Conservation (phyloP, 2,329 filamentous ascomycete genomes). For the Knufia fluminis region DNA sequence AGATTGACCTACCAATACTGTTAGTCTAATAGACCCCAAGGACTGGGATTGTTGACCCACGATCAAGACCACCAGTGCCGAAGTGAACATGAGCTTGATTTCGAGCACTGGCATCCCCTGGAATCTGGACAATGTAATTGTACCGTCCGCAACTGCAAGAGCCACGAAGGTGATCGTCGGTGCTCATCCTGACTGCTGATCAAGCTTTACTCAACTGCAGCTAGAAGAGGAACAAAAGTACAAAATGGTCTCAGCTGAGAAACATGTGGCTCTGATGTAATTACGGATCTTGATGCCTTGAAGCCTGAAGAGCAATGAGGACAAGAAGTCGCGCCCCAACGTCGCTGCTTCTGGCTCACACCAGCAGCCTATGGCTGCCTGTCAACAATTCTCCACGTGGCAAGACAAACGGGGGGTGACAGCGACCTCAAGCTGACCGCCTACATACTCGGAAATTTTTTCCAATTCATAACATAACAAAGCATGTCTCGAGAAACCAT, state of each 20-base stretch:
- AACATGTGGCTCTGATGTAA: no score
- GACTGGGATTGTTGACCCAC: constrained; percentile 44
- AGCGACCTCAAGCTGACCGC: no score
- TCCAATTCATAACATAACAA: no score
- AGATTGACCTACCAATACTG: constrained; percentile 43
- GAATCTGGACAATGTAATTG: constrained; percentile 65
- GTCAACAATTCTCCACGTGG: not conserved
- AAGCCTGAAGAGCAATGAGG: no score
- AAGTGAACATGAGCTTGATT: constrained; percentile 60
- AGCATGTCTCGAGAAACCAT: constrained; percentile 19
- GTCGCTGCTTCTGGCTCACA: no score
- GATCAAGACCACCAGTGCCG: constrained; percentile 58
- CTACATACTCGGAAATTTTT: no score
- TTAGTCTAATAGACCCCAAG: constrained; percentile 23
- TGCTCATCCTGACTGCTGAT: constrained; percentile 1
- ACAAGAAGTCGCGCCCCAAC: no score
- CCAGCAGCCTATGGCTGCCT: not conserved
- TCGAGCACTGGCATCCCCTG: constrained; percentile 40
- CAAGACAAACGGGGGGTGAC: no score
- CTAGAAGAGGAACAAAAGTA: not conserved
- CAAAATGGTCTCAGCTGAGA: not conserved
- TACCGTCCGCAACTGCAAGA: constrained; percentile 81
- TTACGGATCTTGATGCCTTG: no score
- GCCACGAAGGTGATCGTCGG: constrained; percentile 49
- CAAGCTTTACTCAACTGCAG: not conserved